phyloP scores from a whole-genome alignment of 31 red algal genomes.

The Porphyra umbilicalis region DNA sequence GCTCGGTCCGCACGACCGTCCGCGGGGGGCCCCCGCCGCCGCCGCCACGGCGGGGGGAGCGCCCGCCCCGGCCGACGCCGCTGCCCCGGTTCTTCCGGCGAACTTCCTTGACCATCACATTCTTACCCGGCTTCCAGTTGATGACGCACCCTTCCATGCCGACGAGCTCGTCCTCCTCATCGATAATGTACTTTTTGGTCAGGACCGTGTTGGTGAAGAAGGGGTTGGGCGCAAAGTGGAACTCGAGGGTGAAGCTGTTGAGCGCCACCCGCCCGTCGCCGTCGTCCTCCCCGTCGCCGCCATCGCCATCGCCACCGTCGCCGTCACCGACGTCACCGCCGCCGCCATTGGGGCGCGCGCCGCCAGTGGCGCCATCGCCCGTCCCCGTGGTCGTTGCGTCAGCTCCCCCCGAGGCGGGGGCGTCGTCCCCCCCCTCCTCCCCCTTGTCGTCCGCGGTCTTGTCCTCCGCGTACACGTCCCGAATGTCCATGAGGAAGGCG shows the following conservation, averaged over 20 bases:
- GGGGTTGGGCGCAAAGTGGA: slow-evolving; percentile 46
- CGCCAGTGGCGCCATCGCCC: neutral
- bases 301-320: neutral
- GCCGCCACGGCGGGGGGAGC: neutral
- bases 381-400: neutral
- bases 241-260: slow-evolving; percentile 22
- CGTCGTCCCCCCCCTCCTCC: neutral
- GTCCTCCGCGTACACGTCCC: slow-evolving; percentile 21
- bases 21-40: neutral
- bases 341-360: neutral
- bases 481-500: slow-evolving; percentile 35
- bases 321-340: neutral
- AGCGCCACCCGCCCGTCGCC: slow-evolving; percentile 5
- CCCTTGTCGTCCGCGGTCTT: neutral
- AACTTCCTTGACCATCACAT: slow-evolving; percentile 43
- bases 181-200: slow-evolving; percentile 51
- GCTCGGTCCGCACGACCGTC: slow-evolving; percentile 24
- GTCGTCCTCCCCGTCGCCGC: neutral
- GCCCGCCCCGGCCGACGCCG: neutral
- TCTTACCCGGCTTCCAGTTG: slow-evolving; percentile 57
- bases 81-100: slow-evolving; percentile 36
- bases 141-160: slow-evolving; percentile 31
- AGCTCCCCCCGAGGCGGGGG: neutral
- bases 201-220: slow-evolving; percentile 52
- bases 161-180: slow-evolving; percentile 27